Conservation (phyloP, 805 yeast species). For the Metschnikowia kofuensis region DNA sequence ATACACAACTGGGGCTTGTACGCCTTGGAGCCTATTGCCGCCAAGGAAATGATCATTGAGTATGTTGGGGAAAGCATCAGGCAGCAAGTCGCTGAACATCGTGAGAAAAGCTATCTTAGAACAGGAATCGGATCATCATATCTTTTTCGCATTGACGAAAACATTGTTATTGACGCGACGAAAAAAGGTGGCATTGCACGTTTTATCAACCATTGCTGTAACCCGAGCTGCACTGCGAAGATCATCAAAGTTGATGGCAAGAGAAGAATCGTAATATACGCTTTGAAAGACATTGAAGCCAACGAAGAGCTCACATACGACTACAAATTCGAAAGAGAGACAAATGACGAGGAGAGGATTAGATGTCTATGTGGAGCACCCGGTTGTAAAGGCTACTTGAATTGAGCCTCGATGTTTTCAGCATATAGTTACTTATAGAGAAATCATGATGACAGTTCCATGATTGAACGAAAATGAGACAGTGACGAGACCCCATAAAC, state of each 20-base stretch:
- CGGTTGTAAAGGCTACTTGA: conserved; percentile 88
- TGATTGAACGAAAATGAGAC: too few relatives aligned
- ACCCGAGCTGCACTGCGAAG: conserved; percentile 96
- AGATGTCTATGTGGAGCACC: conserved; percentile 95
- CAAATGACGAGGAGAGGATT: conserved; percentile 81
- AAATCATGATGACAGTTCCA: not conserved
- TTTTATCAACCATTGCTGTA: conserved; percentile 95
- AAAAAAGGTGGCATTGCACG: conserved; percentile 96
- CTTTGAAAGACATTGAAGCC: conserved; percentile 80
- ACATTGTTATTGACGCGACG: conserved; percentile 95
- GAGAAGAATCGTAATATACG: conserved; percentile 92
- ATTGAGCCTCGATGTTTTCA: conserved; percentile 35
- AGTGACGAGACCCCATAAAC: too few relatives aligned
- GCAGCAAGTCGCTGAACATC: conserved; percentile 89
- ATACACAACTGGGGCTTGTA: conserved; percentile 98
- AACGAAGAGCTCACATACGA: conserved; percentile 95
- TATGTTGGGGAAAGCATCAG: conserved; percentile 94
- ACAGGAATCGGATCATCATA: conserved; percentile 96
- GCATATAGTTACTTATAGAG: not conserved
- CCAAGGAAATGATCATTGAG: conserved; percentile 95
- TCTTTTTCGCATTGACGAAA: conserved; percentile 87
- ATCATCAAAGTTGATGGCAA: conserved; percentile 93
- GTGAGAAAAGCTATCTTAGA: conserved; percentile 80
- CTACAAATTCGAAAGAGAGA: conserved; percentile 90
- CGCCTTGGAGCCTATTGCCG: conserved; percentile 94